Percentiles rank a stretch among this genome's conserved stretches.
Evolutionary conservation across 306 rosid genomes (phyloP).

Genomic region (Rubus idaeus): DNA sequence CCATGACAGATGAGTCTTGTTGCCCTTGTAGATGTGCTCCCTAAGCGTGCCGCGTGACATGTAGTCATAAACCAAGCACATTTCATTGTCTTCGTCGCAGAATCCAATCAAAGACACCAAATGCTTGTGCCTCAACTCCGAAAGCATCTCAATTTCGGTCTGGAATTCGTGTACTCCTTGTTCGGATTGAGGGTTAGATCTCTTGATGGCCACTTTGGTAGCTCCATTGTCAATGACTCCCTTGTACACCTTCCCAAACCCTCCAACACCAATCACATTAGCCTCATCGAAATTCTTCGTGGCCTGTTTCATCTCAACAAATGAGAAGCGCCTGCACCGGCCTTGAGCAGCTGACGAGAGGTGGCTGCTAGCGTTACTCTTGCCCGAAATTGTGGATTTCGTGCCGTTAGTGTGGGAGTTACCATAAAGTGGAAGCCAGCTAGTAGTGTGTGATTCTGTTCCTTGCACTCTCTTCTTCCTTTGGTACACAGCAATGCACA

Average conservation of each 20-base stretch:
- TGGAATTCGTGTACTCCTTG: conserved; percentile 57
- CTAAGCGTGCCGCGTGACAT: conserved; percentile 48
- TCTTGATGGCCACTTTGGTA: conserved; percentile 48
- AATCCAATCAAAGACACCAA: conserved; percentile 52
- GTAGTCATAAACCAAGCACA: conserved; percentile 54
- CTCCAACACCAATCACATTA: conserved; percentile 53
- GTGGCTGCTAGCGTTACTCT: conserved; percentile 41
- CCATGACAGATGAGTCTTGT: conserved; percentile 48
- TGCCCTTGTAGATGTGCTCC: conserved; percentile 51
- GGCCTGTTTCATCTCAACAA: conserved; percentile 42
- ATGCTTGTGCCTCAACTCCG: conserved; percentile 55
- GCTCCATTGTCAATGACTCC: conserved; percentile 41
- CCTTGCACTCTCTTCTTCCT: conserved; percentile 35
- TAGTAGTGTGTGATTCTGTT: conserved; percentile 40
- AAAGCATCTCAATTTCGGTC: conserved; percentile 58
- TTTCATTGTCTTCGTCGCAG: conserved; percentile 52
- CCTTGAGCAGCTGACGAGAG: conserved; percentile 46
- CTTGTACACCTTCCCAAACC: conserved; percentile 58
- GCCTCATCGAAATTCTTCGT: conserved; percentile 45
- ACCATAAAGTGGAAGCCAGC: conserved; percentile 53
- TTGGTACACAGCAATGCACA: conserved; percentile 45
- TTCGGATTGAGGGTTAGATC: conserved; percentile 52
- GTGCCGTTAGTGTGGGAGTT: conserved; percentile 45
- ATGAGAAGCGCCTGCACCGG: conserved; percentile 47
- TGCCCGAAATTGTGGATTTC: conserved; percentile 42